Percentiles rank a stretch among this genome's conserved stretches.
Conservation (phyloP, 768 basidiomycete species). For the Amanita exitialis region DNA sequence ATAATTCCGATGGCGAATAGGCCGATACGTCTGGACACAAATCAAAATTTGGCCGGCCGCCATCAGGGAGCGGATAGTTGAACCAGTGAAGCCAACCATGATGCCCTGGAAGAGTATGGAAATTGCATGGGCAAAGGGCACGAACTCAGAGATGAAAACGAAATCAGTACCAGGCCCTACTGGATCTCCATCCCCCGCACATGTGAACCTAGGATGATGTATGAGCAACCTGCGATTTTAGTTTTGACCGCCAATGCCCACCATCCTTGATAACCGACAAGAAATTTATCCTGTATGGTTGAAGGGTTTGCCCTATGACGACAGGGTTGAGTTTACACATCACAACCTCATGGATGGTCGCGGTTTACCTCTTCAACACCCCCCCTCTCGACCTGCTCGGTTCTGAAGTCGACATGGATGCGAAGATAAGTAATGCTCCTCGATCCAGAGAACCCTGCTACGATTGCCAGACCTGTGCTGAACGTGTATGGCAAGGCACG, state of each 20-base stretch:
- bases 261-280: slow-evolving; percentile 89
- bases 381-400: background rate
- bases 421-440: background rate
- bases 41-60: slow-evolving; percentile 66
- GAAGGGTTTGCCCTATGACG: slow-evolving; percentile 49
- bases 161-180: slow-evolving; percentile 41
- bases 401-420: background rate
- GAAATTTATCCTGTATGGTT: slow-evolving; percentile 75
- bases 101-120: slow-evolving; percentile 33
- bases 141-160: background rate
- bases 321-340: background rate
- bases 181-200: slow-evolving; percentile 57
- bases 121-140: background rate
- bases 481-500: background rate
- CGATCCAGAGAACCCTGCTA: background rate
- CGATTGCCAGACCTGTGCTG: background rate
- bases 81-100: slow-evolving; percentile 90
- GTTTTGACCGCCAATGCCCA: slow-evolving; percentile 19
- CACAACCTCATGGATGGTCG: background rate
- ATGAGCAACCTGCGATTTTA: background rate
- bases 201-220: slow-evolving; percentile 49
- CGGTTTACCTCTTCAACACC: slow-evolving; percentile 25
- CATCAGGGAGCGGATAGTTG: slow-evolving; percentile 51
- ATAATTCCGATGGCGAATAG: slow-evolving; percentile 64
- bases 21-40: slow-evolving; percentile 73